Evolutionary conservation across 345 rosid species (phyloP).

Genomic region (Populus davidiana): DNA sequence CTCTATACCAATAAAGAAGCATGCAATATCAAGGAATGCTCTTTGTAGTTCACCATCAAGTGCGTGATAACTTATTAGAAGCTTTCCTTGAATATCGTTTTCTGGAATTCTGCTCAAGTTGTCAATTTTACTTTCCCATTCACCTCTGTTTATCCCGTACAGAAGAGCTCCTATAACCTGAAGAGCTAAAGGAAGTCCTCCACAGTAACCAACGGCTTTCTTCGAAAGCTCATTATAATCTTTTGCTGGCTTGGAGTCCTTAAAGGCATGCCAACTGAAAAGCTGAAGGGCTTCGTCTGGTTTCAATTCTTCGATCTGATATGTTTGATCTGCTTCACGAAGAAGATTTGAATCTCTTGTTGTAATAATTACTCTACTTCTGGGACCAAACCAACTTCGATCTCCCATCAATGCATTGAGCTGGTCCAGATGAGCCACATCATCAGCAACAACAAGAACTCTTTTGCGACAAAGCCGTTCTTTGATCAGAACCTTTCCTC

Average conservation of each 20-base stretch:
- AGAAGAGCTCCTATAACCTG: conserved; percentile 7
- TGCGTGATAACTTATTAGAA: no score
- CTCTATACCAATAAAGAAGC: no score
- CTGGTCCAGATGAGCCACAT: neutral
- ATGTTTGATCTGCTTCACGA: neutral
- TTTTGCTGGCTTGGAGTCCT: neutral
- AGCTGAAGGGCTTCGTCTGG: neutral
- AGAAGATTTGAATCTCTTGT: neutral
- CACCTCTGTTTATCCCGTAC: neutral
- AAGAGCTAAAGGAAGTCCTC: conserved; percentile 11
- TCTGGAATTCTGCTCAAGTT: no score
- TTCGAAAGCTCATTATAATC: neutral
- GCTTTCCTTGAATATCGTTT: no score
- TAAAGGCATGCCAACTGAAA: conserved; percentile 11
- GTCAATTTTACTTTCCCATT: neutral
- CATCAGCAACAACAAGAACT: conserved; percentile 16
- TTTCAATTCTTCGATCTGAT: neutral
- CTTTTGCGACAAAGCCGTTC: neutral
- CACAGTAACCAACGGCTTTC: neutral
- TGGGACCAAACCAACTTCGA: neutral
- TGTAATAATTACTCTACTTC: conserved; percentile 11
- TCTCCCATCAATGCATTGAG: neutral
- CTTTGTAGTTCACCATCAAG: no score
- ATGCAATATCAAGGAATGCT: no score
- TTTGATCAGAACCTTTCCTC: neutral